A percentile compares a stretch with the other conserved stretches of the same genome.
Evolutionary conservation across 257 asterid genomes (phyloP).

Genomic region (Euphrasia confusa): DNA sequence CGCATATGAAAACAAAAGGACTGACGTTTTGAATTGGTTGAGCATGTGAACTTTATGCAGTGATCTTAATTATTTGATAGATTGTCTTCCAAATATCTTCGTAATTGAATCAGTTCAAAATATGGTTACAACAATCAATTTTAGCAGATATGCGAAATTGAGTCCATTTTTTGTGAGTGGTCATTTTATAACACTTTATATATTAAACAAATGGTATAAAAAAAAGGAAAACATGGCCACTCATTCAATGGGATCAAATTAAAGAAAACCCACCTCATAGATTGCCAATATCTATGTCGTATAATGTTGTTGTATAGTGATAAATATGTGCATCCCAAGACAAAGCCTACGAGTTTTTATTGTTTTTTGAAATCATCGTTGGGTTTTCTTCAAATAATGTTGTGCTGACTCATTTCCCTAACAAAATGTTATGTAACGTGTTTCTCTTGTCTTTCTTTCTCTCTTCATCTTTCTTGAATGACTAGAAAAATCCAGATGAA

Average conservation of each 20-base stretch:
- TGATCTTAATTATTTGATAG: background rate
- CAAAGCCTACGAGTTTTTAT: background rate
- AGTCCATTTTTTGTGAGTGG: background rate
- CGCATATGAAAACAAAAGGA: conserved; percentile 10
- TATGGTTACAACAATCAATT: background rate
- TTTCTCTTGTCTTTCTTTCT: too few species aligned
- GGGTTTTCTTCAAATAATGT: background rate
- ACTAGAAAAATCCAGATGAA: background rate
- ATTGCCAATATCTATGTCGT: background rate
- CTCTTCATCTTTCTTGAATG: too few species aligned
- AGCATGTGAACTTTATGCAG: background rate
- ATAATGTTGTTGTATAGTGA: background rate
- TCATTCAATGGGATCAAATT: background rate
- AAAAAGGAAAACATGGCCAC: too few species aligned
- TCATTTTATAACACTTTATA: too few species aligned
- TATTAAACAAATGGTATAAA: too few species aligned
- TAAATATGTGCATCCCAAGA: background rate
- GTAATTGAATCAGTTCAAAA: background rate
- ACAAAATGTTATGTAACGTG: too few species aligned
- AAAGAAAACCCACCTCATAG: background rate
- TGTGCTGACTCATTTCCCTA: too few species aligned
- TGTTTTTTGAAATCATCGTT: background rate
- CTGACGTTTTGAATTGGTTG: background rate
- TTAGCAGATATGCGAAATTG: background rate
- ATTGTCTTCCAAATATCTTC: too few species aligned